A percentile compares a stretch with the other conserved stretches of the same genome.
These are phyloP conservation scores for Vaccinium corymbosum DNA, from an alignment of 148 eudicot genomes.

Conservation along the genomic window DNA sequence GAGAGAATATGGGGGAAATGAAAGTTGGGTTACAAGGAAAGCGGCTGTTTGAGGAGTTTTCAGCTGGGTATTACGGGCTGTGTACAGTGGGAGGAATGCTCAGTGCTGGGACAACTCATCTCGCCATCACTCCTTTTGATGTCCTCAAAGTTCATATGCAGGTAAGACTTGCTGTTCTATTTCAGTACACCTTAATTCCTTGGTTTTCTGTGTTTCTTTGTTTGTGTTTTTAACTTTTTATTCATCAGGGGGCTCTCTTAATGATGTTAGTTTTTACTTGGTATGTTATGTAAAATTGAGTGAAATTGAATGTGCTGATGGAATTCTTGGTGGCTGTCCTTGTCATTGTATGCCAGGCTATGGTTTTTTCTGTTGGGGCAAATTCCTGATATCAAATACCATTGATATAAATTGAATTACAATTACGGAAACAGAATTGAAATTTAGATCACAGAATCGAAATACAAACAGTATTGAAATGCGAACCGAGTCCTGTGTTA, in stretches of 20 bases:
- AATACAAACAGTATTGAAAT: too few species aligned
- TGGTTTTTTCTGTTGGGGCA: background rate
- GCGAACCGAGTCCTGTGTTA: too few species aligned
- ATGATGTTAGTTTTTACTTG: background rate
- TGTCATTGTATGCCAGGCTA: background rate
- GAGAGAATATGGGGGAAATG: background rate
- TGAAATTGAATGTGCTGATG: background rate
- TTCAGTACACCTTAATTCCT: background rate
- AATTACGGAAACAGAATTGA: too few species aligned
- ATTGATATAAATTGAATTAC: too few species aligned
- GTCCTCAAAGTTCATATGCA: slow-evolving; percentile 97
- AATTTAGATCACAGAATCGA: too few species aligned
- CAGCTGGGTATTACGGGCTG: slow-evolving; percentile 71
- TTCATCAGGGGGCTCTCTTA: background rate
- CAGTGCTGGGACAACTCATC: slow-evolving; percentile 85
- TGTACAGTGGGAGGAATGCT: slow-evolving; percentile 84
- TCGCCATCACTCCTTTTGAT: slow-evolving; percentile 90
- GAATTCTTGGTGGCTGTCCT: background rate
- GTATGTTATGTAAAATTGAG: background rate
- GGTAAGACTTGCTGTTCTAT: slow-evolving; percentile 27
- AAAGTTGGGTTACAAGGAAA: slow-evolving; percentile 34
- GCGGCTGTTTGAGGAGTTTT: slow-evolving; percentile 51
- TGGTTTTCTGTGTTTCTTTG: background rate
- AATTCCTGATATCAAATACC: too few species aligned
- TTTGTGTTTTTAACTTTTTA: background rate